Evolutionary conservation across 768 basidiomycete genomes (phyloP).

Genomic region (Tephrocybe sp.): DNA sequence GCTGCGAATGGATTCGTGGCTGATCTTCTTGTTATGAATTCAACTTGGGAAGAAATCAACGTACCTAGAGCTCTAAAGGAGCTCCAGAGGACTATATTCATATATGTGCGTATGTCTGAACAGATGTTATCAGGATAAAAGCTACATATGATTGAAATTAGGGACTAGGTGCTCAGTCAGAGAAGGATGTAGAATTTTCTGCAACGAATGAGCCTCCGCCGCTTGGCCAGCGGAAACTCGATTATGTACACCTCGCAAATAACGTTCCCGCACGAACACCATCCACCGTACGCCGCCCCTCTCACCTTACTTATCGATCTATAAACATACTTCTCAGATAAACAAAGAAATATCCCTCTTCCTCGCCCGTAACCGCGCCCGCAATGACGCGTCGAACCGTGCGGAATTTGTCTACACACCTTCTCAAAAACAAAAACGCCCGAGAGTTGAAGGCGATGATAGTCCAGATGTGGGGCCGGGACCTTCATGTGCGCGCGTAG

Average conservation of each 20-base stretch:
- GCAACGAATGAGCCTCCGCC: slow-evolving; percentile 14
- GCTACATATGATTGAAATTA: slow-evolving; percentile 13
- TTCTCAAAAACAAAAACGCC: slow-evolving; percentile 51
- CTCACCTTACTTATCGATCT: slow-evolving; percentile 1
- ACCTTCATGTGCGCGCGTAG: slow-evolving; percentile 71
- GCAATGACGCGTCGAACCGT: slow-evolving; percentile 77
- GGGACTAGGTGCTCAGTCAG: slow-evolving; percentile 22
- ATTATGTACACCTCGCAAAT: slow-evolving; percentile 53
- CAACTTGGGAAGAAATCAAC: slow-evolving; percentile 60
- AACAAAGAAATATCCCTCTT: slow-evolving; percentile 73
- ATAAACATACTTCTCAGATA: slow-evolving; percentile 38
- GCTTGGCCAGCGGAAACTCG: slow-evolving; percentile 70
- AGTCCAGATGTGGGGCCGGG: slow-evolving; percentile 17
- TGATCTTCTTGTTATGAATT: slow-evolving; percentile 73
- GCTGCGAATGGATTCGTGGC: slow-evolving; percentile 61
- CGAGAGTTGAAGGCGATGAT: too few relatives aligned
- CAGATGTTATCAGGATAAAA: not conserved
- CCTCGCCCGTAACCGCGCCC: slow-evolving; percentile 67
- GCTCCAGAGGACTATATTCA: too few relatives aligned
- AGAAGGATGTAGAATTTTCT: slow-evolving; percentile 7
- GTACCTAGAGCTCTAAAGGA: slow-evolving; percentile 23
- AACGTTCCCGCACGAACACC: slow-evolving; percentile 51
- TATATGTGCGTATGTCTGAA: slow-evolving; percentile 38
- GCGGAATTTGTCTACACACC: slow-evolving; percentile 68
- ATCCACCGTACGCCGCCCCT: slow-evolving; percentile 50